These are phyloP conservation scores for Akebia trifoliata DNA, from an alignment of 164 flowering plant genomes.

Conservation along the genomic window DNA sequence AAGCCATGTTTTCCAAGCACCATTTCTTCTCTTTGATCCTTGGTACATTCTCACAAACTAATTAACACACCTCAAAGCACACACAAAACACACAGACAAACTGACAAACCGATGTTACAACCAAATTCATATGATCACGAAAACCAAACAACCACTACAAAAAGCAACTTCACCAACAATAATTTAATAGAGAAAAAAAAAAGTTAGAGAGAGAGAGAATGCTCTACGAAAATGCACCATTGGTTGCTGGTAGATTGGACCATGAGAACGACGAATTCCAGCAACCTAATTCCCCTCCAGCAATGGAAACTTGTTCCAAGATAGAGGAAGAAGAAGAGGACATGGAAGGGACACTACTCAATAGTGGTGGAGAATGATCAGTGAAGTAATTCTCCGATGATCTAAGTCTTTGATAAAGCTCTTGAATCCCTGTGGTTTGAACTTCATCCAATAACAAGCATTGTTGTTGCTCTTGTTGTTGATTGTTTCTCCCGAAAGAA, in stretches of 20 bases:
- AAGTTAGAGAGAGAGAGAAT: neutral
- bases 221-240: slow-evolving; percentile 58
- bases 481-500: slow-evolving; percentile 23
- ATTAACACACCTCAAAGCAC: neutral
- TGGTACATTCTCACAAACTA: neutral
- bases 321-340: slow-evolving; percentile 11
- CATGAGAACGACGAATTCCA: slow-evolving; percentile 49
- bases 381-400: slow-evolving; percentile 29
- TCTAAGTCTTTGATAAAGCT: slow-evolving; percentile 45
- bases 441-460: slow-evolving; percentile 17
- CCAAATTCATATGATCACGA: slow-evolving; percentile 25
- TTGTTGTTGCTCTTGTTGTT: neutral
- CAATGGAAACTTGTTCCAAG: slow-evolving; percentile 41
- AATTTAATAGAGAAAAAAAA: neutral
- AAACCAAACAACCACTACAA: slow-evolving; percentile 3
- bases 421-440: slow-evolving; percentile 33
- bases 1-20: slow-evolving; percentile 9
- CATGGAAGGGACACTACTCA: slow-evolving; percentile 24
- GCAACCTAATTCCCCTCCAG: slow-evolving; percentile 32
- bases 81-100: neutral
- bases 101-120: slow-evolving; percentile 15
- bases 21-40: slow-evolving; percentile 3
- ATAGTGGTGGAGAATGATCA: slow-evolving; percentile 23
- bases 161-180: neutral
- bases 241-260: slow-evolving; percentile 52